Conservation (phyloP, 1,139 yeast species). For the Candida dubliniensis region DNA sequence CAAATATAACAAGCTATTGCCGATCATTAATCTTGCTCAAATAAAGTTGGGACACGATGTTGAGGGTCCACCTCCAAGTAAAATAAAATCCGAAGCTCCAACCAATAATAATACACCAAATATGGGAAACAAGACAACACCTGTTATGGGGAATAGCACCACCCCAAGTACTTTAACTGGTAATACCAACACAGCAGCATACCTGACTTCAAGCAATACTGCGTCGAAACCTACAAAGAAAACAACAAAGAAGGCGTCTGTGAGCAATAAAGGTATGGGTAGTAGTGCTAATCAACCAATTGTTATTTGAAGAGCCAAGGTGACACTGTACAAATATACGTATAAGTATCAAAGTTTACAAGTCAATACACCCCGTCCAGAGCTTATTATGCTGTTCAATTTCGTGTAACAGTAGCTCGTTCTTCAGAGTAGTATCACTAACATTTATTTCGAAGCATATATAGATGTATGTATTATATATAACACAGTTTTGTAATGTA, state of each 20-base stretch:
- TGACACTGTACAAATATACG: no score
- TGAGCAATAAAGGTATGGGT: slow-evolving; percentile 8
- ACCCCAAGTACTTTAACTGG: slow-evolving; percentile 2
- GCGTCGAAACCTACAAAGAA: slow-evolving; percentile 4
- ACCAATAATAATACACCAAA: slow-evolving; percentile 13
- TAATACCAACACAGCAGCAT: background rate
- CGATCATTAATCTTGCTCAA: slow-evolving; percentile 52
- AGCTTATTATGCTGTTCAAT: background rate
- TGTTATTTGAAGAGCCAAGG: slow-evolving; percentile 3
- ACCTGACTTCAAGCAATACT: slow-evolving; percentile 2
- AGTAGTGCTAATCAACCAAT: slow-evolving; percentile 10
- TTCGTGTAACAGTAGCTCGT: background rate
- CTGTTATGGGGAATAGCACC: slow-evolving; percentile 6
- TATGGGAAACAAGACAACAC: slow-evolving; percentile 9
- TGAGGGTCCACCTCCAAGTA: slow-evolving; percentile 28
- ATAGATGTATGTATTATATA: no score
- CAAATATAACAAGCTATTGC: slow-evolving; percentile 46
- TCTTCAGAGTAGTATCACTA: no score
- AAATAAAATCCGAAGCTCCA: slow-evolving; percentile 7
- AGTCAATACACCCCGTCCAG: background rate
- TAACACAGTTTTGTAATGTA: no score
- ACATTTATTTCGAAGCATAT: no score
- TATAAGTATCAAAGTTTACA: no score
- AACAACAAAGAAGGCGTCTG: slow-evolving; percentile 6
- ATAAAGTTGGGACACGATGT: slow-evolving; percentile 49